These are phyloP conservation scores for Aspergillus nomiae DNA, from an alignment of 2,329 filamentous ascomycete genomes.

Conservation along the genomic window DNA sequence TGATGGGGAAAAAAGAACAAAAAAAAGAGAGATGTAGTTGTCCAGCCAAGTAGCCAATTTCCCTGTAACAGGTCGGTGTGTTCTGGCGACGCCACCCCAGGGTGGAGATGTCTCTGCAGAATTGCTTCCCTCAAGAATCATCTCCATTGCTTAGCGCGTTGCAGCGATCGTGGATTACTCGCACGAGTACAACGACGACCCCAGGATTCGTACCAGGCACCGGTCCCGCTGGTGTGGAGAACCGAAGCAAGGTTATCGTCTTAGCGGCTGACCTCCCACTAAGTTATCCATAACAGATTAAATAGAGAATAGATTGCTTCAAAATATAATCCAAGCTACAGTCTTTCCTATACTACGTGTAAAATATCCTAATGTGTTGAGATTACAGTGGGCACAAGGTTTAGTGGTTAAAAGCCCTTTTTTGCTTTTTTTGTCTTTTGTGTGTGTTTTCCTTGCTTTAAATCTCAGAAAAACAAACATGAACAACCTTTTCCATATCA, in stretches of 20 bases:
- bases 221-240: constrained; percentile 36
- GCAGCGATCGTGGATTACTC: constrained; percentile 58
- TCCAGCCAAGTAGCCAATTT: constrained; percentile 37
- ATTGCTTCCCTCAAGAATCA: constrained; percentile 61
- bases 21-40: constrained; percentile 37
- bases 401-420: background rate
- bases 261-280: constrained; percentile 42
- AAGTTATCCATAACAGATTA: constrained; percentile 46
- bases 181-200: constrained; percentile 56
- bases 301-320: accelerated
- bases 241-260: constrained; percentile 41
- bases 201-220: constrained; percentile 60
- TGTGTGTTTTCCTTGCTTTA: background rate
- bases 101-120: constrained; percentile 59
- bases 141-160: constrained; percentile 56
- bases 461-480: background rate
- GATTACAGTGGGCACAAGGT: background rate
- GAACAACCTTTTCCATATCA: background rate
- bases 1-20: constrained; percentile 19
- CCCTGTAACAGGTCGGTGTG: constrained; percentile 49
- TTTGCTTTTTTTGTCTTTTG: background rate
- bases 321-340: background rate
- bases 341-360: background rate
- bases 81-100: constrained; percentile 57
- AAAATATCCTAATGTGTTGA: background rate